Conservation (phyloP, 768 basidiomycete species). For the Cyclocybe aegerita region DNA sequence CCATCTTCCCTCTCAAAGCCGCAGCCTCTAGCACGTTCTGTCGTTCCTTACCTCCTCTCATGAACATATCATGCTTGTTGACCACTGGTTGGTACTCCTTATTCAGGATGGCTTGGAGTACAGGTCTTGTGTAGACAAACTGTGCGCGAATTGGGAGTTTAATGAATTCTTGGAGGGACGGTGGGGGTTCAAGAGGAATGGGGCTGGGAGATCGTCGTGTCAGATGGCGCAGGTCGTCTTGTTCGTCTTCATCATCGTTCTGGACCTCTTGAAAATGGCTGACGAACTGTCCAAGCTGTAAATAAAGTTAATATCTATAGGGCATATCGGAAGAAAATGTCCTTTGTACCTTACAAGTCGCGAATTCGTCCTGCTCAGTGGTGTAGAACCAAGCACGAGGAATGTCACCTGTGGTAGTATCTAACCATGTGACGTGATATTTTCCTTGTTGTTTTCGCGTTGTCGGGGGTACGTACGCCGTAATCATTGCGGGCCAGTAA, state of each 20-base stretch:
- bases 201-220: slow-evolving; percentile 36
- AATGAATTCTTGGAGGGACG: slow-evolving; percentile 41
- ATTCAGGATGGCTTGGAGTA: slow-evolving; percentile 59
- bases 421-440: slow-evolving; percentile 63
- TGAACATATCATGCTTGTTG: slow-evolving; percentile 49
- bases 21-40: slow-evolving; percentile 35
- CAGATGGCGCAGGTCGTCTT: slow-evolving; percentile 12
- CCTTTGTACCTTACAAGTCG: slow-evolving; percentile 50
- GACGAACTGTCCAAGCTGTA: slow-evolving; percentile 56
- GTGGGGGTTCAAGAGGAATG: slow-evolving; percentile 39
- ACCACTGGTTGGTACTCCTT: slow-evolving; percentile 54
- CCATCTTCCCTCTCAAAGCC: slow-evolving; percentile 39
- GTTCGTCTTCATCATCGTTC: slow-evolving; percentile 36
- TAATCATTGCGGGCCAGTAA: slow-evolving; percentile 71
- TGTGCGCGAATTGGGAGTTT: slow-evolving; percentile 54
- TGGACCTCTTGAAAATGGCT: slow-evolving; percentile 41
- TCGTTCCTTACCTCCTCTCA: slow-evolving; percentile 56
- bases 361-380: slow-evolving; percentile 59
- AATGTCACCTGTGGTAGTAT: slow-evolving; percentile 40
- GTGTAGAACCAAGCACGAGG: slow-evolving; percentile 58
- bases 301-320: background rate
- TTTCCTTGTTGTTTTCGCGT: slow-evolving; percentile 35
- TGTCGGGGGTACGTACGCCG: slow-evolving; percentile 48
- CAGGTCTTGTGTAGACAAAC: slow-evolving; percentile 63
- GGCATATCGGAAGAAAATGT: slow-evolving; percentile 1